Conservation (phyloP, 2,329 filamentous ascomycete genomes). For the Nannizziopsis arthrosporioides region DNA sequence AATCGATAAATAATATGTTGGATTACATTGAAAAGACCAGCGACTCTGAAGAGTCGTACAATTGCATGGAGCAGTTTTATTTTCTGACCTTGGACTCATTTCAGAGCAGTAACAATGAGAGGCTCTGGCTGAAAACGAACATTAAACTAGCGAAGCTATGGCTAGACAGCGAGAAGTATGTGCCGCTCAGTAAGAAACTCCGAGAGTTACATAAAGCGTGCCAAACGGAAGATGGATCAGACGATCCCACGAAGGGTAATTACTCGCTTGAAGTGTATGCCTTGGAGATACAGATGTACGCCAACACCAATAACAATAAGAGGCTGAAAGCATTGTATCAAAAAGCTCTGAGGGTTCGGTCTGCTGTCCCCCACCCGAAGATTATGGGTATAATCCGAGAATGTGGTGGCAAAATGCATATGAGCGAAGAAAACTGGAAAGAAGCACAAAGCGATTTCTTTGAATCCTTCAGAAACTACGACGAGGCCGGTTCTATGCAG, state of each 20-base stretch:
- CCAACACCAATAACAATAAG: constrained; percentile 94
- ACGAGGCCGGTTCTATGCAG: constrained; percentile 91
- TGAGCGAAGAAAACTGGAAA: constrained; percentile 99
- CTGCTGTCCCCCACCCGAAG: constrained; percentile 95
- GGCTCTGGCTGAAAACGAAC: constrained; percentile 94
- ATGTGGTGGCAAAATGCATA: constrained; percentile 99
- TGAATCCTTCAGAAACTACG: constrained; percentile 97
- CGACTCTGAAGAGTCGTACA: constrained; percentile 56
- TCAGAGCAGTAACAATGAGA: constrained; percentile 93
- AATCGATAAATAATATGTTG: constrained; percentile 98
- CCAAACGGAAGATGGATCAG: constrained; percentile 67
- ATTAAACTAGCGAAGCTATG: constrained; percentile 90
- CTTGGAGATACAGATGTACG: constrained; percentile 97
- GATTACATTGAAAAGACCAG: constrained; percentile 94
- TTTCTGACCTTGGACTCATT: constrained; percentile 86
- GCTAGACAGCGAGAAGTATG: constrained; percentile 82
- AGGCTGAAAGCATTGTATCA: constrained; percentile 88
- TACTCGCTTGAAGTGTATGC: constrained; percentile 94
- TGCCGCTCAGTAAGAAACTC: constrained; percentile 66
- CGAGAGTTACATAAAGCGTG: constrained; percentile 81
- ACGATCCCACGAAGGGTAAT: constrained; percentile 85
- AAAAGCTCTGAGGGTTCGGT: constrained; percentile 78
- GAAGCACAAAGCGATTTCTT: constrained; percentile 96
- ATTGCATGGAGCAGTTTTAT: constrained; percentile 91
- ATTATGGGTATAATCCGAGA: constrained; percentile 99